Evolutionary conservation across 2,329 filamentous ascomycete species (phyloP).

Genomic region (Fusarium sp.): DNA sequence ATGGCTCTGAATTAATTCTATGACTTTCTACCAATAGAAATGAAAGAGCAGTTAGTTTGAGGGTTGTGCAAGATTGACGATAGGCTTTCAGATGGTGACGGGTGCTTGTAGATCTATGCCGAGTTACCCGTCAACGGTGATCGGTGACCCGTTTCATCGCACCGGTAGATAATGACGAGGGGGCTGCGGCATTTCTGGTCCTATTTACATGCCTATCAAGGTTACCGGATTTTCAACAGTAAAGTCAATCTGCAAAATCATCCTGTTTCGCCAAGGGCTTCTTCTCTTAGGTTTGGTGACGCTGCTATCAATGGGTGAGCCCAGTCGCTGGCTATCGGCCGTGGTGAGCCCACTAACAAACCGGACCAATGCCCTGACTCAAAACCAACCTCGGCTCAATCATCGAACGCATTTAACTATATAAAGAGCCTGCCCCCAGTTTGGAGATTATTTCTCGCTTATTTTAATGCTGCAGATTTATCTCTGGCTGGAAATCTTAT

Average conservation of each 20-base stretch:
- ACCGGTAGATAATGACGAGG: not conserved
- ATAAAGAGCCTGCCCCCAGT: not conserved
- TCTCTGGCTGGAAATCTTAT: not conserved
- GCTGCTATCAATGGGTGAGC: too few species aligned
- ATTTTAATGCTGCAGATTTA: not conserved
- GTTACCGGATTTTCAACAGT: conserved; percentile 3
- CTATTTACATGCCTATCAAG: conserved; percentile 22
- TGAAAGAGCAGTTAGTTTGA: not conserved
- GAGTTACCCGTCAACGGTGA: conserved; percentile 18
- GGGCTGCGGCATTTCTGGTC: conserved; percentile 11
- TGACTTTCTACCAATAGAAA: not conserved
- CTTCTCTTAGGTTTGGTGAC: too few species aligned
- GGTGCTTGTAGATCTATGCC: conserved; percentile 11
- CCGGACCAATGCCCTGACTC: not conserved
- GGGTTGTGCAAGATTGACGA: too few species aligned
- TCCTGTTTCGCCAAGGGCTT: not conserved
- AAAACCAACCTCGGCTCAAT: not conserved
- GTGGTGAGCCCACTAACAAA: not conserved
- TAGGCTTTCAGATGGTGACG: not conserved
- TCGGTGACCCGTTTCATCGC: conserved; percentile 3
- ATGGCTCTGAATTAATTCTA: not conserved
- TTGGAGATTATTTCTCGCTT: not conserved
- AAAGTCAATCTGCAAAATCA: not conserved
- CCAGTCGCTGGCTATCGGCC: not conserved
- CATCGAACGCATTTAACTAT: not conserved